Evolutionary conservation across 306 rosid species (phyloP).

Genomic region (Carpinus viminea): DNA sequence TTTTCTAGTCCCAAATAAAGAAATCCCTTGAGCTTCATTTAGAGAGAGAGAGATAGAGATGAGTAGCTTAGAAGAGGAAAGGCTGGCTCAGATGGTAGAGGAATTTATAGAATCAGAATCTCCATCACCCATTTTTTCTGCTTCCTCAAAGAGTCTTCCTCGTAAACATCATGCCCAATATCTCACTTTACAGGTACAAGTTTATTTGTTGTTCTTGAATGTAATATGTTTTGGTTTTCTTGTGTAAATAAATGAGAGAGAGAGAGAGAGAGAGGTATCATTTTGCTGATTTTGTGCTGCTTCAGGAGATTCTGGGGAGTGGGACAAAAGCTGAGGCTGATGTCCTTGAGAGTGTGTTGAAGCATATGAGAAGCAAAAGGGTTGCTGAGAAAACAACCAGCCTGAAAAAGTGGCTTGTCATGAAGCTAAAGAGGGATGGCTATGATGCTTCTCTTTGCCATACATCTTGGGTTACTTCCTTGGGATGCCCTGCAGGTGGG

Average conservation of each 20-base stretch:
- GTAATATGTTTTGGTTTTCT: neutral
- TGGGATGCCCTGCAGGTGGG: slow-evolving; percentile 70
- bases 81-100: slow-evolving; percentile 57
- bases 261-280: neutral
- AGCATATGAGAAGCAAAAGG: slow-evolving; percentile 40
- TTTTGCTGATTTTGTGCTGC: slow-evolving; percentile 9
- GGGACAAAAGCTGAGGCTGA: slow-evolving; percentile 41
- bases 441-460: slow-evolving; percentile 56
- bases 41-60: slow-evolving; percentile 20
- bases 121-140: slow-evolving; percentile 26
- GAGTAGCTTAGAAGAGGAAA: slow-evolving; percentile 70
- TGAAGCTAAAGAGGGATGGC: slow-evolving; percentile 56
- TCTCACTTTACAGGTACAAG: slow-evolving; percentile 49
- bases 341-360: slow-evolving; percentile 43
- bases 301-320: slow-evolving; percentile 57
- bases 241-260: neutral
- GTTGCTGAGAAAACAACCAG: slow-evolving; percentile 33
- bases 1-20: neutral
- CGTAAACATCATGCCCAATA: slow-evolving; percentile 34
- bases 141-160: slow-evolving; percentile 40
- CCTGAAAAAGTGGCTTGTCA: slow-evolving; percentile 51
- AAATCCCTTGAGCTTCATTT: neutral
- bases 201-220: neutral
- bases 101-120: slow-evolving; percentile 74
- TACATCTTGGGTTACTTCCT: slow-evolving; percentile 63